phyloP scores from a whole-genome alignment of 2,329 filamentous ascomycete genomes.

The Sphaerulina vaccinii region DNA sequence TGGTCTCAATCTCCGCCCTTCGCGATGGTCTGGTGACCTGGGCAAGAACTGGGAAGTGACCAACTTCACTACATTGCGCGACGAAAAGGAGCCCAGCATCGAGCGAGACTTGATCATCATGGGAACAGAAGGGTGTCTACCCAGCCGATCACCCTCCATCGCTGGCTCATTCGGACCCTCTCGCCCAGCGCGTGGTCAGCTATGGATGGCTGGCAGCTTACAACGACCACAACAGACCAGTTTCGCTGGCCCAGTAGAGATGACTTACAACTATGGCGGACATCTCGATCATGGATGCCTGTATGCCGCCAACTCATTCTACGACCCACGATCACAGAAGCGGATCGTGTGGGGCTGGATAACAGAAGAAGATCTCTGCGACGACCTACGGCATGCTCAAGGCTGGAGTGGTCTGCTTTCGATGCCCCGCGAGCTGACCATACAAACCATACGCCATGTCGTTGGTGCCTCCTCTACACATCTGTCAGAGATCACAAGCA shows the following conservation, averaged over 20 bases:
- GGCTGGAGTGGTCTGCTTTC: constrained; percentile 53
- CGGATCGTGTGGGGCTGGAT: constrained; percentile 53
- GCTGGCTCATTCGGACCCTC: constrained; percentile 29
- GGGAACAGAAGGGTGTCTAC: constrained; percentile 47
- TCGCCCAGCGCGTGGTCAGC: constrained; percentile 35
- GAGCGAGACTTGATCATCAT: constrained; percentile 46
- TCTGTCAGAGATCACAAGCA: constrained; percentile 44
- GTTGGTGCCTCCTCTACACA: constrained; percentile 39
- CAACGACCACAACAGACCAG: constrained; percentile 1
- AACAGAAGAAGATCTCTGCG: constrained; percentile 51
- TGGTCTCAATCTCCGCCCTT: constrained; percentile 41
- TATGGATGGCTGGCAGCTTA: constrained; percentile 48
- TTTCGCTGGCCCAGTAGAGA: constrained; percentile 19
- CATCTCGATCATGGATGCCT: constrained; percentile 50
- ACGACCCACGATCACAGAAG: constrained; percentile 44
- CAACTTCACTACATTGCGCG: constrained; percentile 47
- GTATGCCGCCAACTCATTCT: constrained; percentile 53
- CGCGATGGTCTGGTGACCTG: constrained; percentile 51
- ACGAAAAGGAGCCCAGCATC: constrained; percentile 29
- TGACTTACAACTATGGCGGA: constrained; percentile 45
- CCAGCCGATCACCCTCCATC: constrained; percentile 20
- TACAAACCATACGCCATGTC: constrained; percentile 43
- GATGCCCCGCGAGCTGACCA: constrained; percentile 45
- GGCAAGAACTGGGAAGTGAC: constrained; percentile 55
- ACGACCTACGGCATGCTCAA: constrained; percentile 45